Base-by-base conservation (phyloP, 495 filamentous ascomycete species). In the Xylaria sp. region DNA sequence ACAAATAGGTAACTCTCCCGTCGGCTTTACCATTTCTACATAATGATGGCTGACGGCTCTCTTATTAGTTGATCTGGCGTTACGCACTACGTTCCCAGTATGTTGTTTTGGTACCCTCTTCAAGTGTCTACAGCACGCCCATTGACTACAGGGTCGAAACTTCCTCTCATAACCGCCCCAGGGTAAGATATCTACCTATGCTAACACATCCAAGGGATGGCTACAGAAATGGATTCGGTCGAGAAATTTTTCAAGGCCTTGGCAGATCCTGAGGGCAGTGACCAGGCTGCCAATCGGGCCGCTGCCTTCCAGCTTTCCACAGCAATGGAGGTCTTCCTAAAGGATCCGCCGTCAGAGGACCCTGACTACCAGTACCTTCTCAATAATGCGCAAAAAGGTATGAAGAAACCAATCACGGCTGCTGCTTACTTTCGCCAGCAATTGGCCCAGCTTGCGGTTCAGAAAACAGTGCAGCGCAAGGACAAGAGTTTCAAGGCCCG, bases 401-500 rank as follows among this genome's bases (percentile, higher is more conserved):
- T 29, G 35, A 14, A 44, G 35, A 46, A 46, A 17, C 3, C 1
- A 14, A 3, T 1, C 17, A 5, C 35, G 3, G 43, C 9, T 7
- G 57, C 33, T 2, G 57, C 31, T 21, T 71, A 57, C 40, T 57
- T 71, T 44, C 35, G 59, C 61, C 69, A 71, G 37, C 69, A 71
- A 50, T 0, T 65, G 9, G 69, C 61, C 3, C 24, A 46, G 12
- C 41, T 71, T 12, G 69, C 69, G 17, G 11, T 58, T 7, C 35
- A 65, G 48, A 57, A 57, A n/a, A 19, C 58, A 11, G 19, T 50
- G 24, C 5, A 37, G 2, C 69, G 48, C 14, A 64, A 71, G 37
- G 62, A 67, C 41, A 71, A 71, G 62, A 71, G 52, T 37, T 17
- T 7, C 17, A 71, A 67, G 48, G 55, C 62, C n/a, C 35, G 24